Base-by-base conservation (phyloP, 257 asterid genomes). In the Parsonsia alboflavescens region DNA sequence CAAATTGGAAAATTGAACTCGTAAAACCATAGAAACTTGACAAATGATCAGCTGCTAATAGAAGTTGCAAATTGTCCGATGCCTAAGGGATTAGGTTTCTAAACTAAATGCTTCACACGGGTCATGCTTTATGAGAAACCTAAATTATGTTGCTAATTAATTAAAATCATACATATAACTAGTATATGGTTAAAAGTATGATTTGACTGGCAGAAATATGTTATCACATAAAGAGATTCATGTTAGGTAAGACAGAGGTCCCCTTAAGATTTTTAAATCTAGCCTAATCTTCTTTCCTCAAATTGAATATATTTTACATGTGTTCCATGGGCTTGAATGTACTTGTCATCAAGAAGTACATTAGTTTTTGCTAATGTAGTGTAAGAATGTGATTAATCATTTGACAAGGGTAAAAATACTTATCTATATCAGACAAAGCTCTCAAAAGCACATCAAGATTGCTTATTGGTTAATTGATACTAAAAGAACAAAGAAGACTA, bases 241-340 rank as follows among this genome's bases (percentile, higher is more conserved):
- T 21, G 73, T 80, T 75, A 75, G 80, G 77, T 80, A 46, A 54
- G 72, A 66, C 66, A 54, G 72, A 66, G 65, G 77, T 71, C 80
- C 58, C 46, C 17, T 44, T 21, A 46, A 24, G 70, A 73, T 73
- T 45, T 56, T 22, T 16, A 73, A 45, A 28, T 42, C 24, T 2
- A 26, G 48, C 70, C 70, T 73, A 42, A 73, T 58, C 48, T 45
- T 73, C 70, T 24, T 45, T 26, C 30, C 15, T 69, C 44, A 69
- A 69, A 45, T 73, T 5, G 7, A 73, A 26, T 44, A n/a, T n/a
- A n/a, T 33, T 33, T 33, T 33, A 30, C 1, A 71, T 11, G 10
- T 5, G 6, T 65, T n/a, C 24, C 30, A 65, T 42, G 17, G 58
- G 30, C 33, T 41, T n/a, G 16, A 7, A 13, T 68, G 39, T 44